Evolutionary conservation across 225 moss, liverwort and hornwort genomes (phyloP), one percentile per base, ranked within the genome.

Genomic region (Bryoerythrophyllum caledonicum): DNA sequence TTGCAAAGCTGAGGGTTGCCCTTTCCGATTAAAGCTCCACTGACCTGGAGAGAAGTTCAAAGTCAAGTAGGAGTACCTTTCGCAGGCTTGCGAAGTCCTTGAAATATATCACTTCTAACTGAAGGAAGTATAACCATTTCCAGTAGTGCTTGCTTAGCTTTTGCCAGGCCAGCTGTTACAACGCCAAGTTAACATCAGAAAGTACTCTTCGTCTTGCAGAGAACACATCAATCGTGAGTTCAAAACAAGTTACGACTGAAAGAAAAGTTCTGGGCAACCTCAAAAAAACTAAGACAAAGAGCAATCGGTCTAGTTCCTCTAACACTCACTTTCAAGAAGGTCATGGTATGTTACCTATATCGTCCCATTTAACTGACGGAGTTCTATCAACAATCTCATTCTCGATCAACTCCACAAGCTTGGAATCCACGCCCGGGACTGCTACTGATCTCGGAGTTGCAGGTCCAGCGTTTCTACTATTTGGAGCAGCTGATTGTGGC

Each of bases 81-180:
- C 12, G 96, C 96, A 82, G 96, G 96, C 71, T 92, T 96, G 60
- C 96, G 91, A 74, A 96, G 96, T 55, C 96, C 96, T 69, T 96
- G 94, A 66, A 96, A 96, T 49, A 96, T 91, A 62, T 96, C 96
- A 70, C 87, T 90, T 72, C 96, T 87, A 52, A 96, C 86, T 74
- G 96, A 91, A 44, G 96, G 96, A 69, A 96, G 81, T 58, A 96
- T 94, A 12, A 96, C 96, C 94, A 96, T 96, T 62, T 96, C 96
- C 84, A 92, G 84, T n/a, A 96, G 81, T 23, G 96, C 92, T 80
- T 92, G 84, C 82, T 96, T 96, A 69, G 94, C 94, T 88, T 92
- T 94, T 25, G 92, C 92, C 74, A 88, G 84, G 30, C 96, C 96
- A 74, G 96, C 93, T 93, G 81, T 69, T 25, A 69, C 67, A 80